phyloP scores from a whole-genome alignment of 2,329 filamentous ascomycete genomes.

The Aschersonia sp. region DNA sequence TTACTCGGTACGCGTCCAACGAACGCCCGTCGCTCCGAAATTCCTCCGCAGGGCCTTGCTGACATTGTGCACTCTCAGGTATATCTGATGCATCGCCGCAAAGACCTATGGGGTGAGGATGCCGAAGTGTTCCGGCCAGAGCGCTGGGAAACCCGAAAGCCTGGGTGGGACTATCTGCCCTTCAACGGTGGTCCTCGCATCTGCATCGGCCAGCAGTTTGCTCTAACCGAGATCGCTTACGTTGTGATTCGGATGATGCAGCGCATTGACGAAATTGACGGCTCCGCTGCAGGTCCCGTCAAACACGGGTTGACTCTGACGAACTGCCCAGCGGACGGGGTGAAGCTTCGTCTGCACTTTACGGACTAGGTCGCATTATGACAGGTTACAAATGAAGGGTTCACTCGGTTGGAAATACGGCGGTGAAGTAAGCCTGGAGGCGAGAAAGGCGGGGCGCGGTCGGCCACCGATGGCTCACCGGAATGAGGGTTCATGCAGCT shows the following conservation, averaged over 20 bases:
- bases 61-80: conserved; percentile 3
- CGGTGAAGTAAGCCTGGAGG: too few species aligned
- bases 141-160: conserved; percentile 16
- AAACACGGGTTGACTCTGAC: conserved; percentile 8
- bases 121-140: conserved; percentile 25
- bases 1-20: conserved; percentile 13
- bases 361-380: neutral
- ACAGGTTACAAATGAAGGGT: too few species aligned
- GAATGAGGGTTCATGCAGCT: neutral
- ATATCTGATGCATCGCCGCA: conserved; percentile 20
- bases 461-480: neutral
- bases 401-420: too few species aligned
- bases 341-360: conserved; percentile 4
- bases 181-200: neutral
- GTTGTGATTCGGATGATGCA: conserved; percentile 10
- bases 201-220: neutral
- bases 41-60: neutral
- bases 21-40: too few species aligned
- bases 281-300: conserved; percentile 6
- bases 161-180: conserved; percentile 11
- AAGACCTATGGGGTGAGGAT: conserved; percentile 23
- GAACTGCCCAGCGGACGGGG: conserved; percentile 8
- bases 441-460: too few species aligned
- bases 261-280: conserved; percentile 9
- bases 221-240: conserved; percentile 10